These are phyloP conservation scores for Euphorbia tirucalli DNA, from an alignment of 345 rosid species.

Conservation along the genomic window DNA sequence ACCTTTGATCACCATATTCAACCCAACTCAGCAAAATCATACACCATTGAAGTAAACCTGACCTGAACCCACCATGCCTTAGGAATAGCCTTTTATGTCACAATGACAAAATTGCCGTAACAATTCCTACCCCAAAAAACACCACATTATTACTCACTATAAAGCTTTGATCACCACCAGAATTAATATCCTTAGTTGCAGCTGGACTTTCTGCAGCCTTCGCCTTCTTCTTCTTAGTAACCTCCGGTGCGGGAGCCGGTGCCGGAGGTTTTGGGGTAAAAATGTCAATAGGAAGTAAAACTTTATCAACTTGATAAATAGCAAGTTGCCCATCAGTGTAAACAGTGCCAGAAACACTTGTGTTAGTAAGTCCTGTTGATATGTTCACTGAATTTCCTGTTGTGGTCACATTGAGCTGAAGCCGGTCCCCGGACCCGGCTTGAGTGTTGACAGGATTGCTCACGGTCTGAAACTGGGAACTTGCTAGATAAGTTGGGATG, in stretches of 20 bases:
- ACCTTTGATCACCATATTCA: slow-evolving; percentile 12
- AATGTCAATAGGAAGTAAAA: slow-evolving; percentile 35
- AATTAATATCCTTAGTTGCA: neutral
- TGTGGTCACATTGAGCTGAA: slow-evolving; percentile 35
- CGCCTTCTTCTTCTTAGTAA: slow-evolving; percentile 9
- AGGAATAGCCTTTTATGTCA: neutral
- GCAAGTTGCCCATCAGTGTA: slow-evolving; percentile 37
- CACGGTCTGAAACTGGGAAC: slow-evolving; percentile 43
- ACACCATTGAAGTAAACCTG: slow-evolving; percentile 3
- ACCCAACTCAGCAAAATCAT: slow-evolving; percentile 7
- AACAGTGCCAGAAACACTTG: slow-evolving; percentile 32
- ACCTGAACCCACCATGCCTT: slow-evolving; percentile 1
- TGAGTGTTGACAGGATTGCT: slow-evolving; percentile 44
- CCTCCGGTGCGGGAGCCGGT: slow-evolving; percentile 23
- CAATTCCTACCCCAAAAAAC: slow-evolving; percentile 6
- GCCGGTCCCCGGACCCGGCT: slow-evolving; percentile 34
- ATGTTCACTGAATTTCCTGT: slow-evolving; percentile 26
- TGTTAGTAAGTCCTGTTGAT: slow-evolving; percentile 32
- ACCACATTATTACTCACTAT: slow-evolving; percentile 4
- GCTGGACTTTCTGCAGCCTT: neutral
- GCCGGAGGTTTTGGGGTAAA: slow-evolving; percentile 30
- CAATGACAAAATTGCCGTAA: slow-evolving; percentile 14
- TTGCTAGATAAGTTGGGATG: slow-evolving; percentile 30
- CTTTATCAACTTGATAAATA: slow-evolving; percentile 40
- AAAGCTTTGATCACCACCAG: slow-evolving; percentile 2